Conservation (phyloP, 768 basidiomycete species). For the Daedaleopsis nitida region DNA sequence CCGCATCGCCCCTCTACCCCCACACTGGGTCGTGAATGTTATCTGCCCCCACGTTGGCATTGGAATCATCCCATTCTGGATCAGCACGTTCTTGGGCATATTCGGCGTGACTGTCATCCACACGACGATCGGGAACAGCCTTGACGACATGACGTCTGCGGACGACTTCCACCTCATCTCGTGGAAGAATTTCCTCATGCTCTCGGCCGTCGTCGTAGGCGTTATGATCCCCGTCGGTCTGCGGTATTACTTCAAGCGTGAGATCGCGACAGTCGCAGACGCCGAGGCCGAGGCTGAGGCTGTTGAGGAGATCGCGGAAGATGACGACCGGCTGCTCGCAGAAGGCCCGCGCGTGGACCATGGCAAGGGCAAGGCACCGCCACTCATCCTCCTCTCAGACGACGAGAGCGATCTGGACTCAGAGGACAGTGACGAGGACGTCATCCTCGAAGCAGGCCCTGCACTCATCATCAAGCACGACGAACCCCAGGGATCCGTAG, state of each 20-base stretch:
- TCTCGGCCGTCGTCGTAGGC: conserved; percentile 84
- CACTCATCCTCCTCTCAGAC: conserved; percentile 34
- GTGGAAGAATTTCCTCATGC: conserved; percentile 84
- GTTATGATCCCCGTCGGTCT: conserved; percentile 93
- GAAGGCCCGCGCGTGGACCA: conserved; percentile 52
- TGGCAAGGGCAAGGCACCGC: conserved; percentile 41
- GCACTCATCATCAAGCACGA: conserved; percentile 48
- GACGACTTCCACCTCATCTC: conserved; percentile 94
- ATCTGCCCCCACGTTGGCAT: conserved; percentile 93
- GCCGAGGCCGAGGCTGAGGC: conserved; percentile 38
- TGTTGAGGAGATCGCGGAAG: conserved; percentile 21
- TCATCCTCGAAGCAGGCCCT: conserved; percentile 77
- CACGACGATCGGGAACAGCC: conserved; percentile 88
- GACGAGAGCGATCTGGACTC: conserved; percentile 32
- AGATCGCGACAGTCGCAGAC: conserved; percentile 46
- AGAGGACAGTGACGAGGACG: conserved; percentile 47
- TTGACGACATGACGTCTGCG: conserved; percentile 94
- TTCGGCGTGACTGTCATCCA: conserved; percentile 92
- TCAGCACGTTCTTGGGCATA: conserved; percentile 87
- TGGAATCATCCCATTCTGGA: conserved; percentile 83
- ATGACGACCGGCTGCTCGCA: conserved; percentile 51
- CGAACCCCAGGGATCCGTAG: conserved; percentile 1
- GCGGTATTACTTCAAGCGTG: conserved; percentile 76
- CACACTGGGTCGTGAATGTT: conserved; percentile 96
- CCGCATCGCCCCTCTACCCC: conserved; percentile 91